Evolutionary conservation across 345 rosid species (phyloP), one percentile per base, ranked within the genome.

Genomic region (Syzygium aromaticum): DNA sequence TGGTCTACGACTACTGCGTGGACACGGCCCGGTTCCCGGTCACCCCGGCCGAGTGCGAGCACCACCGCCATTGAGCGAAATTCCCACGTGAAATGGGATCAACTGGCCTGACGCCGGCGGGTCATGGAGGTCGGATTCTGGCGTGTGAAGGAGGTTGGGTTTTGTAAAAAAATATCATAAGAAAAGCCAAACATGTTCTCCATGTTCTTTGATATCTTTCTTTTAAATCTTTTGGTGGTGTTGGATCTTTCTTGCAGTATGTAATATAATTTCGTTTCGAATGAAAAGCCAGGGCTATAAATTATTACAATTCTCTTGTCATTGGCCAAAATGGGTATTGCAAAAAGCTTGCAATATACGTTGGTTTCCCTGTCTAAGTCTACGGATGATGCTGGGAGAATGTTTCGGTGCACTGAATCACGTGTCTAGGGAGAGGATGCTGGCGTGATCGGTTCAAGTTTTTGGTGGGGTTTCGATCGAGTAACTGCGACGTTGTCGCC

Each of bases 1-100:
- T 98, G 97, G 86, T 96, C 63, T 98, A 98, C 87, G 98, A 98
- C 89, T 98, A 96, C 84, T 98, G 99, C 83, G 85, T 89, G 10
- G 99, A 98, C 90, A 64, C 90, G 3, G 82, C 98, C 1, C 89
- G 99, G 94, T 98, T 95, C 89, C 98, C 99, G 6, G 95, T 84
- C 77, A 90, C 92, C 78, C 99, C 99, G 46, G 91, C 88, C 4
- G 99, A 98, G 94, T 98, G 99, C 86, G 92, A 87, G 88, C 99
- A 96, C 91, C 99, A 98, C 88, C 99, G 89, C 67, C 99, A 97
- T 89, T 89, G 93, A 94, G 57, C 11, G 23, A 13, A 2, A 0
- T 19, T 14, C 14, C 80, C 49, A 33, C 25, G 7, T 73, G 80
- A 49, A 54, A 2, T 27, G 22, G 56, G 52, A 30, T 15, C 43